Conservation (phyloP, 2,329 filamentous ascomycete species). For the Drechslerella dactyloides region DNA sequence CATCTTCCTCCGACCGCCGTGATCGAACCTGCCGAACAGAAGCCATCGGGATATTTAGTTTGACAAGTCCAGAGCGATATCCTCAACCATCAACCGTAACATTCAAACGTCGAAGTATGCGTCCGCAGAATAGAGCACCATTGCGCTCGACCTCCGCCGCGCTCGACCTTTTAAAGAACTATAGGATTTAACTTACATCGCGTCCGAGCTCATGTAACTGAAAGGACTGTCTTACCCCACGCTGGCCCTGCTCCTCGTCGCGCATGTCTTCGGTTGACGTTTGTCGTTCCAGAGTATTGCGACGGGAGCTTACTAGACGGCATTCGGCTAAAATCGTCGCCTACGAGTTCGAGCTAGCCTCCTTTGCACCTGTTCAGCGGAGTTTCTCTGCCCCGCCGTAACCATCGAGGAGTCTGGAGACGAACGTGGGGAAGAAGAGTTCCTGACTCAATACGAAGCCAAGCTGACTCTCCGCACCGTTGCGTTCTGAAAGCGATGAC, state of each 20-base stretch:
- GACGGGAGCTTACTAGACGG: background rate
- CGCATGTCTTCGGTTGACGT: constrained; percentile 29
- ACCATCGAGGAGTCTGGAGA: background rate
- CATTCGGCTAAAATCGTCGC: constrained; percentile 12
- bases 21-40: constrained; percentile 31
- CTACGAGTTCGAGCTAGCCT: constrained; percentile 16
- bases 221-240: constrained; percentile 21
- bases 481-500: background rate
- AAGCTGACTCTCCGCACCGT: background rate
- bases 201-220: constrained; percentile 20
- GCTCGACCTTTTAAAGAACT: background rate
- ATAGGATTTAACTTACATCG: constrained; percentile 11
- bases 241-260: constrained; percentile 30
- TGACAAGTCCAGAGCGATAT: background rate
- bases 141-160: background rate
- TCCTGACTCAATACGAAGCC: background rate
- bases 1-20: constrained; percentile 21
- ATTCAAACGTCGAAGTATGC: background rate
- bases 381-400: constrained; percentile 19
- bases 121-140: background rate
- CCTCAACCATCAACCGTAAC: background rate
- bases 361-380: constrained; percentile 19
- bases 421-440: background rate
- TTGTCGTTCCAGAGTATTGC: background rate
- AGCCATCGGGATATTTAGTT: constrained; percentile 10